These are phyloP conservation scores for Candida awuae DNA, from an alignment of 805 yeast species.

Conservation along the genomic window DNA sequence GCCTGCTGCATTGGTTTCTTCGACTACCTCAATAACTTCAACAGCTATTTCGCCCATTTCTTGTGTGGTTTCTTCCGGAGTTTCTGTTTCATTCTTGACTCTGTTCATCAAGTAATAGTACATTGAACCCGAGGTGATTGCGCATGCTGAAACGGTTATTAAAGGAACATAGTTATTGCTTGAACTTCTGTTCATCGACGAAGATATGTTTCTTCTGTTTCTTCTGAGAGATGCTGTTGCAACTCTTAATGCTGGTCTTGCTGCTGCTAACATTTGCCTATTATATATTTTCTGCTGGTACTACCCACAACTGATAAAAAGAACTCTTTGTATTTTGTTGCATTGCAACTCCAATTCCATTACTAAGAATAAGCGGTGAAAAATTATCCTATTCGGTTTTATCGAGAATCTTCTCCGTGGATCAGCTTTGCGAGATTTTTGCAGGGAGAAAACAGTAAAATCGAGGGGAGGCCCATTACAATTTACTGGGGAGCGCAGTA, in stretches of 20 bases:
- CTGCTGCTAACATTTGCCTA: background rate
- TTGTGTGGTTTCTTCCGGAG: conserved; percentile 3
- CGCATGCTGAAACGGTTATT: conserved; percentile 13
- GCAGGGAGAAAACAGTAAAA: too few species aligned
- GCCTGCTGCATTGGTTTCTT: conserved; percentile 3
- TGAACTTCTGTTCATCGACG: background rate
- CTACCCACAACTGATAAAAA: too few species aligned
- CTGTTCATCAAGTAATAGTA: conserved; percentile 10
- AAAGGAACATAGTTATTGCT: conserved; percentile 6
- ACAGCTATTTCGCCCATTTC: conserved; percentile 9
- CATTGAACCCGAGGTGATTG: conserved; percentile 13
- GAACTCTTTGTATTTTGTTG: too few species aligned
- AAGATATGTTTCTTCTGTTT: background rate
- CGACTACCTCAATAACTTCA: conserved; percentile 18
- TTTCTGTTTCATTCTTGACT: conserved; percentile 11
- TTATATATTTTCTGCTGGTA: too few species aligned
- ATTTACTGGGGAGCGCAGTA: too few species aligned
- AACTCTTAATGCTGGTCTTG: background rate
- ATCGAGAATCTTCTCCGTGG: too few species aligned
- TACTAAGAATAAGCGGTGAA: too few species aligned
- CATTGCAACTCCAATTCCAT: too few species aligned
- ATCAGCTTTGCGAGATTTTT: too few species aligned
- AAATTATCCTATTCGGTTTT: too few species aligned
- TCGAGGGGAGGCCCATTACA: too few species aligned
- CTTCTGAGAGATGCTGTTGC: background rate